A percentile compares a stretch with the other conserved stretches of the same genome.
Evolutionary conservation across 371 early-diverging fungal species (phyloP).

Genomic region (Saksenaea oblongispora): DNA sequence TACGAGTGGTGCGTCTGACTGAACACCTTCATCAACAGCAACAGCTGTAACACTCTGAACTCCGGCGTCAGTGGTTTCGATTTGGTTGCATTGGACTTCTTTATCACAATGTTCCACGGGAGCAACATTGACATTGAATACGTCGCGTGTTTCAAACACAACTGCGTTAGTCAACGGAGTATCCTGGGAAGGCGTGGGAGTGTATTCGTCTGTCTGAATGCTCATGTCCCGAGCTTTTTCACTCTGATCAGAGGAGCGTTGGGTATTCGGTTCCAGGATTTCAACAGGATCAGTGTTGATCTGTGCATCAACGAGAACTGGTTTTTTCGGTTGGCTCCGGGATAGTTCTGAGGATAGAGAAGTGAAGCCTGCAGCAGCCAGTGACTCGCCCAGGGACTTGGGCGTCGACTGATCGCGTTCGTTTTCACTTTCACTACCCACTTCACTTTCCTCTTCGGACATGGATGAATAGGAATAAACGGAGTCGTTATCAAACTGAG

Average conservation of each 20-base stretch:
- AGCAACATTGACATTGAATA: not conserved
- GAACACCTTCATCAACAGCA: not conserved
- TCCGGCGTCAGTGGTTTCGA: not conserved
- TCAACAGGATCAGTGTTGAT: constrained; percentile 1
- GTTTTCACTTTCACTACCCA: constrained; percentile 25
- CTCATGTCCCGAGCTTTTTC: not conserved
- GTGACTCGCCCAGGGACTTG: not conserved
- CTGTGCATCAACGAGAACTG: constrained; percentile 17
- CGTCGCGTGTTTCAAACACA: not conserved
- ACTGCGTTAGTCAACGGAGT: not conserved
- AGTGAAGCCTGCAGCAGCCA: constrained; percentile 17
- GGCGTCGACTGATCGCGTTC: constrained; percentile 16
- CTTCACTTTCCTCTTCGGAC: constrained; percentile 21
- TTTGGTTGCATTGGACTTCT: constrained; percentile 9
- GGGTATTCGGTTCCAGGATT: not conserved
- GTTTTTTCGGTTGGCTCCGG: constrained; percentile 21
- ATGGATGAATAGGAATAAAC: constrained; percentile 29
- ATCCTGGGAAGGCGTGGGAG: not conserved
- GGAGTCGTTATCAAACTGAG: constrained; percentile 19
- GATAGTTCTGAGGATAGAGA: constrained; percentile 32
- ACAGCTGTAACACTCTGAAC: not conserved
- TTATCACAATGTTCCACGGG: constrained; percentile 10
- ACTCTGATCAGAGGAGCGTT: not conserved
- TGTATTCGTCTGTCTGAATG: constrained; percentile 13
- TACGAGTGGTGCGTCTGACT: not conserved